Evolutionary conservation across 2,329 filamentous ascomycete species (phyloP), one percentile per base, ranked within the genome.

Genomic region (Neopestalotiopsis sp.): DNA sequence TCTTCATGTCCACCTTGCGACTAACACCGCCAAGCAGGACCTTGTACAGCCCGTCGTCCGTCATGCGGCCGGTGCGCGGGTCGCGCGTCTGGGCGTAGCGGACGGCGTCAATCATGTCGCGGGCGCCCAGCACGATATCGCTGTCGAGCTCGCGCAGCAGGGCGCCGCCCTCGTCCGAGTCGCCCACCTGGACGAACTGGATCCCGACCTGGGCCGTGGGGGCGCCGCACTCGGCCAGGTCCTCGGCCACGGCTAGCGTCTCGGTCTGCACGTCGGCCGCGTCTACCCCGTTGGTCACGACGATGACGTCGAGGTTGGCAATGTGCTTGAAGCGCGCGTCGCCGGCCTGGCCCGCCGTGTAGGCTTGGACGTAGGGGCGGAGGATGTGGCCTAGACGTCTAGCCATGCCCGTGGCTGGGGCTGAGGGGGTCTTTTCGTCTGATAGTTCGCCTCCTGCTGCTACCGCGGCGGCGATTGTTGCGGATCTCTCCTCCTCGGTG

Each of bases 101-200:
- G 42, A 94, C 91, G 0, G 95, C 97, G 80, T 98, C 95, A 17
- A 98, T 94, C 76, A 98, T 98, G 81, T 98, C 95, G 24, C 95
- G 85, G 34, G 84, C 82, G 17, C 88, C 76, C 53, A 87, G 84
- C 1, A 81, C 83, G 49, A 96, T 81, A 3, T 87, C 87, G 78
- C 98, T 93, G 76, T 98, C 95, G 6, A 98, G 84, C 62, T 91
- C 86, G 73, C 87, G 82, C 53, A 98, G 84, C 67, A 91, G 89
- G 72, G 85, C 80, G 1, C 85, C 84, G 0, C 94, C 95, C 0
- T 80, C 83, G 1, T 81, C 77, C 74, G 97, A 93, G 64, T 88
- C 86, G 68, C 95, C 95, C 61, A 98, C 92, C 81, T 98, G 95
- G 84, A 98, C 97, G 83, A 98, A 98, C 79, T 98, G 95, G 68